Conservation (phyloP, 2,329 filamentous ascomycete species). For the Sporothrix variecibatus region DNA sequence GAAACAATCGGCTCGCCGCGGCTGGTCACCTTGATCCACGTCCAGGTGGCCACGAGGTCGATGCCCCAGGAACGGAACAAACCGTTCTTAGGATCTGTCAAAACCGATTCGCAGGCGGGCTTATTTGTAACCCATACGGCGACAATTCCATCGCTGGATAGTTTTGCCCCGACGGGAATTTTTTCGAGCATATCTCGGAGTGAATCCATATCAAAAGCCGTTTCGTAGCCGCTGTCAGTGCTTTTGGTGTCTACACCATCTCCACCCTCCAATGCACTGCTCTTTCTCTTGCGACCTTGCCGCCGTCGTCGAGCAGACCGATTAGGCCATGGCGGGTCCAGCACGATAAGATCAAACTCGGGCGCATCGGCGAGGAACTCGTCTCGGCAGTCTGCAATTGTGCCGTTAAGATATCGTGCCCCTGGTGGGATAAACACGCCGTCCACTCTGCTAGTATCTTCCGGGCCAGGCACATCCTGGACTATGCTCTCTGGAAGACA, state of each 20-base stretch:
- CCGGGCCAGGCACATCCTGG: neutral
- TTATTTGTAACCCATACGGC: slow-evolving; percentile 81
- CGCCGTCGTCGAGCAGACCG: slow-evolving; percentile 59
- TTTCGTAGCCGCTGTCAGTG: slow-evolving; percentile 40
- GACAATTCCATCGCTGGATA: slow-evolving; percentile 59
- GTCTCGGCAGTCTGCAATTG: slow-evolving; percentile 45
- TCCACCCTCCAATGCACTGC: neutral
- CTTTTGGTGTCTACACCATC: neutral
- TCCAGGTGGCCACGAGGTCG: slow-evolving; percentile 68
- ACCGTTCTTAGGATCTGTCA: slow-evolving; percentile 50
- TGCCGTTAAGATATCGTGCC: slow-evolving; percentile 52
- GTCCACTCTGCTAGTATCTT: slow-evolving; percentile 7
- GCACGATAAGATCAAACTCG: slow-evolving; percentile 66
- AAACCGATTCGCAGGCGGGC: slow-evolving; percentile 56
- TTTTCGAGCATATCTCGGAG: slow-evolving; percentile 53
- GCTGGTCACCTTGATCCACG: slow-evolving; percentile 73
- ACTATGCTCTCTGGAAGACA: slow-evolving; percentile 27
- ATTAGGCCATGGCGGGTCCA: slow-evolving; percentile 84
- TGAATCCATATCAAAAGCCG: slow-evolving; percentile 48
- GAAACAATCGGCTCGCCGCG: slow-evolving; percentile 65
- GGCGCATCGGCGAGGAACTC: slow-evolving; percentile 46
- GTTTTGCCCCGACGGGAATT: slow-evolving; percentile 58
- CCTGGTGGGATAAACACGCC: slow-evolving; percentile 43
- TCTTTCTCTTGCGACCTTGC: slow-evolving; percentile 47
- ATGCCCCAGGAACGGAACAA: slow-evolving; percentile 70